Evolutionary conservation across 2,329 filamentous ascomycete species (phyloP).

Genomic region (Aspergillus ochraceoroseus): DNA sequence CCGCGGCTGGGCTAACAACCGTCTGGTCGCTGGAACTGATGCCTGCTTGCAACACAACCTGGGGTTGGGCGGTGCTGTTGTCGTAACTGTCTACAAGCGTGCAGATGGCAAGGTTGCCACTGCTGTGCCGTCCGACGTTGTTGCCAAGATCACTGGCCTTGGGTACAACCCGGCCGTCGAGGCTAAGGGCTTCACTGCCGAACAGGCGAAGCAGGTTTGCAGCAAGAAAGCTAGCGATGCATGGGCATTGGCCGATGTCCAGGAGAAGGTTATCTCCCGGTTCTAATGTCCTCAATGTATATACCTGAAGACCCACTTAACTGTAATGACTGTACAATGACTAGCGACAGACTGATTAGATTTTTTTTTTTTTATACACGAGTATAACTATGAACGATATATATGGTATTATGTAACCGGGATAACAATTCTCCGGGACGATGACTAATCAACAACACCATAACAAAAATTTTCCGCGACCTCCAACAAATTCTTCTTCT

Average conservation of each 20-base stretch:
- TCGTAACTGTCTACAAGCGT: conserved; percentile 83
- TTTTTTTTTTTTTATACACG: too few relatives aligned
- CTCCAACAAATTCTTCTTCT: conserved; percentile 14
- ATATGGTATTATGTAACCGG: too few relatives aligned
- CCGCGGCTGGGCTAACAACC: conserved; percentile 92
- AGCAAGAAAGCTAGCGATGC: conserved; percentile 64
- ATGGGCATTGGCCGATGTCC: conserved; percentile 73
- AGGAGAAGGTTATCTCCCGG: conserved; percentile 67
- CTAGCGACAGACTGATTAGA: conserved; percentile 5
- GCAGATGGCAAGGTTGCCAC: conserved; percentile 66
- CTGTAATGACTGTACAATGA: conserved; percentile 7
- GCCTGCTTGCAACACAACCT: conserved; percentile 87
- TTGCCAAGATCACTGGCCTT: conserved; percentile 63
- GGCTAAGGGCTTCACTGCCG: conserved; percentile 79
- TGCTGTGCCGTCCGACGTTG: conserved; percentile 56
- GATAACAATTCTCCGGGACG: too few relatives aligned
- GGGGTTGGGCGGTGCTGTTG: conserved; percentile 82
- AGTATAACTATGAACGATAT: too few relatives aligned
- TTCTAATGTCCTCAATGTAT: conserved; percentile 42
- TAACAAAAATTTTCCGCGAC: conserved; percentile 21
- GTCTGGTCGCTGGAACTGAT: conserved; percentile 62
- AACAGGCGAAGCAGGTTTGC: conserved; percentile 64
- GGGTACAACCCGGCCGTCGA: conserved; percentile 91
- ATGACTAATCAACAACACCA: conserved; percentile 11
- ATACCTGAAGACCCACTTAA: too few relatives aligned